A percentile compares a stretch with the other conserved stretches of the same genome.
Conservation (phyloP, 495 filamentous ascomycete genomes). For the Daldinia decipiens region DNA sequence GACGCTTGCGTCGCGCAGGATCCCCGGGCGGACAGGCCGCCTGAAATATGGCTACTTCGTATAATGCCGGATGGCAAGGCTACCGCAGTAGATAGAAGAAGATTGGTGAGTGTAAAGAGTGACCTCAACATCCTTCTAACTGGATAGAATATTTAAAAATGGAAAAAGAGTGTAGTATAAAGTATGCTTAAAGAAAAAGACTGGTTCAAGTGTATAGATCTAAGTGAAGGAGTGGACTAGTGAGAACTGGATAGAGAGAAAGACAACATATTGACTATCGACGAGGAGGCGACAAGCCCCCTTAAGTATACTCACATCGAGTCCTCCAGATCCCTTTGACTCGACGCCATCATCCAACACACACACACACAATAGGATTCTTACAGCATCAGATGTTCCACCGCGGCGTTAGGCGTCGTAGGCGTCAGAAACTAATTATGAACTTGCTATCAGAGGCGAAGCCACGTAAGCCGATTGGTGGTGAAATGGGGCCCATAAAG, state of each 20-base stretch:
- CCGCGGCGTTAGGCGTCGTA: background rate
- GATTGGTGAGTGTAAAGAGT: slow-evolving; percentile 16
- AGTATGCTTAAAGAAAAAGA: background rate
- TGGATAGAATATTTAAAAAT: background rate
- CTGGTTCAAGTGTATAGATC: slow-evolving; percentile 1
- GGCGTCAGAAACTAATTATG: slow-evolving; percentile 5
- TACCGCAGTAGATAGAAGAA: slow-evolving; percentile 18
- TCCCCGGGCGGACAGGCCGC: background rate
- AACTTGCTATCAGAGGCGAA: background rate
- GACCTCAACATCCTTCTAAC: slow-evolving; percentile 25
- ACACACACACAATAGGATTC: slow-evolving; percentile 2
- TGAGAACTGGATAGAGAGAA: background rate
- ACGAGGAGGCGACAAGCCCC: background rate
- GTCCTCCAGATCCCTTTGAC: background rate
- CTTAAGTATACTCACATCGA: slow-evolving; percentile 2
- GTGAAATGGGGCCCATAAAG: slow-evolving; percentile 5
- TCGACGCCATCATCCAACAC: background rate
- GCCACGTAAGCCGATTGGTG: slow-evolving; percentile 7
- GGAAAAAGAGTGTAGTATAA: background rate
- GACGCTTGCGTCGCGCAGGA: slow-evolving; percentile 14
- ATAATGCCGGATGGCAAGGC: slow-evolving; percentile 15
- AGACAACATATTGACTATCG: background rate
- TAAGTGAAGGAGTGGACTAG: slow-evolving; percentile 1
- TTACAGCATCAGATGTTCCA: background rate
- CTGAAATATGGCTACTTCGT: background rate